A percentile compares a stretch with the other conserved stretches of the same genome.
phyloP scores from a whole-genome alignment of 2,329 filamentous ascomycete species.

The Fusarium sp. region DNA sequence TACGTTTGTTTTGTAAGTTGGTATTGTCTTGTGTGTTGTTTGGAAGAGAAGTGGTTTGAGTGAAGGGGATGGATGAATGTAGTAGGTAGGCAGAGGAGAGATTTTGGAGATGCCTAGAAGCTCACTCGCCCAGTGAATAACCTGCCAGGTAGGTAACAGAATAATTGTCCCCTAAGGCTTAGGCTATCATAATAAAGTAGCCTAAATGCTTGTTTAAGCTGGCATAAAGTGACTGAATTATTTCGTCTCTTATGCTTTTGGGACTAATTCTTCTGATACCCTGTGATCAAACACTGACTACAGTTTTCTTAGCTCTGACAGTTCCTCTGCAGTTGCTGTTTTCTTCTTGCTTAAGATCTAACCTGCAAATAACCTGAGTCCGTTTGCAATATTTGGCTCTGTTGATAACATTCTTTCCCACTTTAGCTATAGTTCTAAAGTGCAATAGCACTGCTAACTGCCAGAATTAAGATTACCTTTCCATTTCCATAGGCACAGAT shows the following conservation, averaged over 20 bases:
- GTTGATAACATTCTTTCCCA: not conserved
- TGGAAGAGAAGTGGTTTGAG: not conserved
- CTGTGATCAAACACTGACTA: too few species aligned
- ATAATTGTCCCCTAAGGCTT: too few species aligned
- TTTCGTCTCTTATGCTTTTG: too few species aligned
- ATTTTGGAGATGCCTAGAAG: not conserved
- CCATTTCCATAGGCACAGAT: not conserved
- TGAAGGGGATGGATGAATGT: constrained; percentile 1
- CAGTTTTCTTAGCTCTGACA: too few species aligned
- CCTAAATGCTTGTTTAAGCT: too few species aligned
- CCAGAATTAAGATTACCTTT: not conserved
- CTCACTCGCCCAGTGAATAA: too few species aligned
- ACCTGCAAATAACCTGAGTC: not conserved
- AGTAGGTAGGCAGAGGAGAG: not conserved
- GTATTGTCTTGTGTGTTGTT: not conserved
- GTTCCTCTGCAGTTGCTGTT: too few species aligned
- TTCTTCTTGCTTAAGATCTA: too few species aligned
- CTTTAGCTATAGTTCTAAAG: constrained; percentile 1
- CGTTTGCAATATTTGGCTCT: not conserved
- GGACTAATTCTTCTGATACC: too few species aligned
- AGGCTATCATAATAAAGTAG: too few species aligned
- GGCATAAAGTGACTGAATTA: too few species aligned
- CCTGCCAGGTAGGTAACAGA: too few species aligned
- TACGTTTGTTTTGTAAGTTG: not conserved
- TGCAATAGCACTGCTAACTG: constrained; percentile 6